phyloP scores from a whole-genome alignment of 768 basidiomycete species.

The Trametes cingulata region DNA sequence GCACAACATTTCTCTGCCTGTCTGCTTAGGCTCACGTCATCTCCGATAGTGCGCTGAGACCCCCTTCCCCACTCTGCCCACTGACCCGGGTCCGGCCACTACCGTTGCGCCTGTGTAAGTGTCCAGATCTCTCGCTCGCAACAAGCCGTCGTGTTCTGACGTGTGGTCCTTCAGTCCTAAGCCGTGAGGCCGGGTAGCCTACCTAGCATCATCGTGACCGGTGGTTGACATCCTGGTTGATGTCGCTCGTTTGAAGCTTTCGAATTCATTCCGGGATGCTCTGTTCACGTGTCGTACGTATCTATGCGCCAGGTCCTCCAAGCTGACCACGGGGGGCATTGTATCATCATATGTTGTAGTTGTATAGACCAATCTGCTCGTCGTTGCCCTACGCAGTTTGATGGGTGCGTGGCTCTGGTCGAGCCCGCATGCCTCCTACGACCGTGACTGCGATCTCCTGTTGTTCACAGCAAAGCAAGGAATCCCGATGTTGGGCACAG shows the following conservation, averaged over 20 bases:
- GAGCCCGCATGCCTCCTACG: too few relatives aligned
- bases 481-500: too few relatives aligned
- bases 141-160: not conserved
- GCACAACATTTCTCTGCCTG: not conserved
- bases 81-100: slow-evolving; percentile 32
- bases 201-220: not conserved
- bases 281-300: not conserved
- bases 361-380: too few relatives aligned
- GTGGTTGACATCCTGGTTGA: not conserved
- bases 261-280: not conserved
- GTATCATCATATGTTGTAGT: too few relatives aligned
- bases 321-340: too few relatives aligned
- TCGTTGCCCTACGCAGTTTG: too few relatives aligned
- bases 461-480: too few relatives aligned
- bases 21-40: not conserved
- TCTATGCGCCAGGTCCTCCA: too few relatives aligned
- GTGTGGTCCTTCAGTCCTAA: not conserved
- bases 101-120: slow-evolving; percentile 35
- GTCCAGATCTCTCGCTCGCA: not conserved
- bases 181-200: not conserved
- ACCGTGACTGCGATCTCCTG: too few relatives aligned
- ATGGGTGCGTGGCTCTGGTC: too few relatives aligned
- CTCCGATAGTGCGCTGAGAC: slow-evolving; percentile 7
- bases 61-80: slow-evolving; percentile 21
- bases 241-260: not conserved